Evolutionary conservation across 495 filamentous ascomycete genomes (phyloP), one percentile per base, ranked within the genome.

Genomic region (Penicillium angulare): DNA sequence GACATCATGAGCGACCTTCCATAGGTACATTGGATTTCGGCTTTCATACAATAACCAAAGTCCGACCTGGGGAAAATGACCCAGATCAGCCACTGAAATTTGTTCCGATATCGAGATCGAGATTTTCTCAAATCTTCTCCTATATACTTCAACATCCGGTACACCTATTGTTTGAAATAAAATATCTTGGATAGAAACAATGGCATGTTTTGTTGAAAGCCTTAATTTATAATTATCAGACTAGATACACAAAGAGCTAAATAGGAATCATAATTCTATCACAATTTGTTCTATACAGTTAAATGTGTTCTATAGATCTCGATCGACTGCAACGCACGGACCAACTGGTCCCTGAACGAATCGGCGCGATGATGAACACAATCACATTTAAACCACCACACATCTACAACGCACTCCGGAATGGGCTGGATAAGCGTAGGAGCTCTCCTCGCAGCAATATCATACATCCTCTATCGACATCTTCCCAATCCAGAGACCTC

Each of bases 401-500:
- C 15, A 15, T 41, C 38, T 41, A 22, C 21, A 41, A 41, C 10
- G 15, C 20, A 22, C 22, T 51, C 58, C 59, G 49, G 35, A 5
- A 73, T 73, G 72, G 69, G 65, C 57, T 71, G 72, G 68, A 50
- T 66, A 49, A 66, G 68, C 17, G 61, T 66, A 35, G 69, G 55
- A 23, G 54, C 54, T 20, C 47, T 73, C 26, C 46, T 71, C 48
- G 68, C 66, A 35, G 60, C 43, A 10, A 18, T 68, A 3, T 59
- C 67, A 42, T 66, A 58, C 45, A 68, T 60, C 40, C 43, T 74
- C 12, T 55, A 66, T 53, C 61, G 61, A n/a, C 59, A 68, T 33
- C 63, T 66, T 27, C 65, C 64, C 31, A 39, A 52, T 20, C 49
- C 53, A 22, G 61, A 61, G 64, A 45, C 48, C 10, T 42, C 21